Base-by-base conservation (phyloP, 1,284 basidiomycete species). In the Ceratobasidium sp. region DNA sequence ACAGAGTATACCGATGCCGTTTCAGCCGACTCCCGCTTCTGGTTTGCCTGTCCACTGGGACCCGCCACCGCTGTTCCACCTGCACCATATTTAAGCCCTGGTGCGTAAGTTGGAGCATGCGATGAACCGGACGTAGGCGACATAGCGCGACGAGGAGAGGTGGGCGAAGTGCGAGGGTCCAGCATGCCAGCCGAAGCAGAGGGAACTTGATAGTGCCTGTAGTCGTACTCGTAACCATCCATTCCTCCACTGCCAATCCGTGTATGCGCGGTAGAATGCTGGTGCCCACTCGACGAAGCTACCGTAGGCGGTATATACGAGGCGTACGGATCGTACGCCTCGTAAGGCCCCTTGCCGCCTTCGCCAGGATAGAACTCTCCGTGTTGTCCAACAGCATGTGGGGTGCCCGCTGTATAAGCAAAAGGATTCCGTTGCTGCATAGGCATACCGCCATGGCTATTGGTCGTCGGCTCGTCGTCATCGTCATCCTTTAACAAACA, bases 141-240 rank as follows among this genome's bases (percentile, higher is more conserved):
- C 52, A 61, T 41, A 13, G 58, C 55, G 5, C 54, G 54, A 32
- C 54, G 52, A 13, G 54, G 61, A 16, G 35, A 73, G 2, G 72
- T 73, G 4, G 72, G 72, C 18, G 72, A 66, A 14, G 72, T 73
- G 23, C 50, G 72, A 21, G 61, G 43, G 18, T 49, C 55, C 41
- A 23, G 14, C 18, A 50, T 44, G n/a, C 55, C 66, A 38, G 32
- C 73, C 23, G 47, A 30, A n/a, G 49, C 50, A 28, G 64, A 52
- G 30, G 73, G 66, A 21, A 50, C 46, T 13, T 54, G 46, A 41
- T 62, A 69, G 23, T 62, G 32, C 18, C 57, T 32, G 49, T 73
- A 73, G 28, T 73, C 72, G 23, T 74, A 74, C 46, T 74, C 73
- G 26, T 70, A 74, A 21, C 67, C 73, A 38, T 70, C 59, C 18